phyloP scores from a whole-genome alignment of 1,284 basidiomycete species.

The Xerocomus minutiporus region DNA sequence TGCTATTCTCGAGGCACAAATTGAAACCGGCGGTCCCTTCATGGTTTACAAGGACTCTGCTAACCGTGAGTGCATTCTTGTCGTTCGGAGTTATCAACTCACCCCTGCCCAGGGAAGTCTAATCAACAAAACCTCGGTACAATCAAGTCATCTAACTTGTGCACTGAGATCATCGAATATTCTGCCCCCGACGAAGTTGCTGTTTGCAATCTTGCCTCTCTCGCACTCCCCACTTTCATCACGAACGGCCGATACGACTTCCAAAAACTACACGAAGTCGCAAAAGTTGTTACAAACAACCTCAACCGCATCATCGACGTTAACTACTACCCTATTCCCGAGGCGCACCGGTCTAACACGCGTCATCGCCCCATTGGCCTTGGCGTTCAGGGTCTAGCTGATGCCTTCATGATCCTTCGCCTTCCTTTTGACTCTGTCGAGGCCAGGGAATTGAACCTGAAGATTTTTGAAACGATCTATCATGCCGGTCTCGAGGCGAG shows the following conservation, averaged over 20 bases:
- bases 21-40: slow-evolving; percentile 97
- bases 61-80: slow-evolving; percentile 53
- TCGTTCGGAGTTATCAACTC: slow-evolving; percentile 1
- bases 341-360: slow-evolving; percentile 92
- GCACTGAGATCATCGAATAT: slow-evolving; percentile 99
- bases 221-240: slow-evolving; percentile 91
- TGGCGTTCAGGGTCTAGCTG: slow-evolving; percentile 97
- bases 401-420: slow-evolving; percentile 96
- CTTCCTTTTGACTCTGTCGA: slow-evolving; percentile 93
- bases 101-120: slow-evolving; percentile 65
- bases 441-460: slow-evolving; percentile 86
- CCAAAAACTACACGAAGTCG: slow-evolving; percentile 89
- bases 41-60: slow-evolving; percentile 96
- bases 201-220: slow-evolving; percentile 97
- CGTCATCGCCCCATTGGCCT: slow-evolving; percentile 97
- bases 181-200: slow-evolving; percentile 97
- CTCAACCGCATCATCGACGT: slow-evolving; percentile 92
- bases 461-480: slow-evolving; percentile 99
- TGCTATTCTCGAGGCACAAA: slow-evolving; percentile 93
- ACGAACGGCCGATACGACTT: slow-evolving; percentile 81
- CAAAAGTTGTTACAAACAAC: slow-evolving; percentile 91
- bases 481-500: slow-evolving; percentile 93
- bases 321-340: slow-evolving; percentile 92
- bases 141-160: slow-evolving; percentile 99
- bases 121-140: slow-evolving; percentile 99